These are phyloP conservation scores for Trametes cinnabarina DNA, from an alignment of 768 basidiomycete species.

Conservation along the genomic window DNA sequence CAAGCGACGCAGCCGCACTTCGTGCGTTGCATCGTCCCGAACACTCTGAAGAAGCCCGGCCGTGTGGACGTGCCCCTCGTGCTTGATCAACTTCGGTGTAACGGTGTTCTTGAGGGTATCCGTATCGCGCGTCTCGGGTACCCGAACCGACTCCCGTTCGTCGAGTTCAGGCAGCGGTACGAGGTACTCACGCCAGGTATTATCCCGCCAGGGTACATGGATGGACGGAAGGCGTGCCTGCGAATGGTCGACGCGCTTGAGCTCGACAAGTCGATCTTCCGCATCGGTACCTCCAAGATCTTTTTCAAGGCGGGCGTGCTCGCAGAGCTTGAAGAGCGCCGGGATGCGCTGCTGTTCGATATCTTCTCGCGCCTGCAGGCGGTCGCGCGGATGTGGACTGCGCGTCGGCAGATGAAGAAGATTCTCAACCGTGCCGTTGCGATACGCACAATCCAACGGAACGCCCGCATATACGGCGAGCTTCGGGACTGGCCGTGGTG, in stretches of 20 bases:
- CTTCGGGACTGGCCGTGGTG: constrained; percentile 99
- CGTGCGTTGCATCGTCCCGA: constrained; percentile 97
- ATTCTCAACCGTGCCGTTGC: constrained; percentile 90
- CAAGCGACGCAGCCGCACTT: constrained; percentile 97
- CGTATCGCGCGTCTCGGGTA: constrained; percentile 96
- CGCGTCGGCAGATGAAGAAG: constrained; percentile 90
- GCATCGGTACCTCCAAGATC: constrained; percentile 94
- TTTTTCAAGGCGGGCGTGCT: constrained; percentile 99
- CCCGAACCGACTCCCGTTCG: constrained; percentile 94
- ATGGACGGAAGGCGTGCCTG: constrained; percentile 90
- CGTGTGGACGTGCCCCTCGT: constrained; percentile 92
- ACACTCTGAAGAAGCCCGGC: constrained; percentile 85
- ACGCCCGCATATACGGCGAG: constrained; percentile 88
- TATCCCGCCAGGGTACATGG: constrained; percentile 95
- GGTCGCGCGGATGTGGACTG: constrained; percentile 78
- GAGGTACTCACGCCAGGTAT: constrained; percentile 93
- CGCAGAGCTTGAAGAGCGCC: constrained; percentile 90
- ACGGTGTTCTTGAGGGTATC: constrained; percentile 98
- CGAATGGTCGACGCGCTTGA: constrained; percentile 89
- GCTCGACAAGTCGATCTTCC: constrained; percentile 80
- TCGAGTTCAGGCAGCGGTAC: constrained; percentile 96
- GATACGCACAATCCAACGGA: constrained; percentile 88
- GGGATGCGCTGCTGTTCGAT: constrained; percentile 85
- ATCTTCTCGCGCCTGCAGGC: constrained; percentile 90
- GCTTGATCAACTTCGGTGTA: constrained; percentile 93